Evolutionary conservation across 1,139 yeast genomes (phyloP).

Genomic region (Hansenula lynferdii): DNA sequence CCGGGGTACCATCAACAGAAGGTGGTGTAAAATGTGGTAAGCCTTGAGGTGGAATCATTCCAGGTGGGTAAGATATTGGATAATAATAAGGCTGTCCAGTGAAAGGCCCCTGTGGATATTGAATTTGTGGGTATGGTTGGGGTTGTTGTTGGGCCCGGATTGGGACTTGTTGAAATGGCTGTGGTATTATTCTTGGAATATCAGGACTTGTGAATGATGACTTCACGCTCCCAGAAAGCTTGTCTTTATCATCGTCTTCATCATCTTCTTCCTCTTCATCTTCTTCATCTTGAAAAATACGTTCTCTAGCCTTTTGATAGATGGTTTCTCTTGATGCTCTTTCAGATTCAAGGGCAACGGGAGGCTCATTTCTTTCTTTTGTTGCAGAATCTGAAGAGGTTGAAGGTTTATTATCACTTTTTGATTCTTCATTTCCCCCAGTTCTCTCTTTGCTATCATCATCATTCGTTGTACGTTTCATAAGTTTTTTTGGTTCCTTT

Average conservation of each 20-base stretch:
- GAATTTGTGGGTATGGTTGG: conserved; percentile 5
- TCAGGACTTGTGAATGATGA: background rate
- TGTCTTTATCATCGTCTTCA: conserved; percentile 16
- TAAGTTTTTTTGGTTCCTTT: conserved; percentile 14
- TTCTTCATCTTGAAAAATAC: conserved; percentile 35
- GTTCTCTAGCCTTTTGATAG: conserved; percentile 40
- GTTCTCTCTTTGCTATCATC: too few species aligned
- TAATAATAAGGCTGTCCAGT: conserved; percentile 1
- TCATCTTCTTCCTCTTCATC: conserved; percentile 28
- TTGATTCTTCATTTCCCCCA: conserved; percentile 1
- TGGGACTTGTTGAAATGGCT: conserved; percentile 4
- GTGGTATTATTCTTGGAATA: conserved; percentile 7
- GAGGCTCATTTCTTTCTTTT: conserved; percentile 35
- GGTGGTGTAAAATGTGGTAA: too few species aligned
- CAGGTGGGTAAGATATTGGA: background rate
- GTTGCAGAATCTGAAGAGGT: conserved; percentile 13
- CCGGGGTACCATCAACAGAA: too few species aligned
- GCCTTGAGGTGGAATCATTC: background rate
- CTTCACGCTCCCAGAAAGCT: background rate
- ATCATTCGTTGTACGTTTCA: conserved; percentile 14
- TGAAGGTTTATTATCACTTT: background rate
- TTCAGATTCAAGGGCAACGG: conserved; percentile 19
- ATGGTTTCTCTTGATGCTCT: conserved; percentile 33
- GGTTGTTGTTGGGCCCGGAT: conserved; percentile 8
- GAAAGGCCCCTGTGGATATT: too few species aligned